phyloP scores from a whole-genome alignment of 2,329 filamentous ascomycete species.

The Botrytis fragariae region DNA sequence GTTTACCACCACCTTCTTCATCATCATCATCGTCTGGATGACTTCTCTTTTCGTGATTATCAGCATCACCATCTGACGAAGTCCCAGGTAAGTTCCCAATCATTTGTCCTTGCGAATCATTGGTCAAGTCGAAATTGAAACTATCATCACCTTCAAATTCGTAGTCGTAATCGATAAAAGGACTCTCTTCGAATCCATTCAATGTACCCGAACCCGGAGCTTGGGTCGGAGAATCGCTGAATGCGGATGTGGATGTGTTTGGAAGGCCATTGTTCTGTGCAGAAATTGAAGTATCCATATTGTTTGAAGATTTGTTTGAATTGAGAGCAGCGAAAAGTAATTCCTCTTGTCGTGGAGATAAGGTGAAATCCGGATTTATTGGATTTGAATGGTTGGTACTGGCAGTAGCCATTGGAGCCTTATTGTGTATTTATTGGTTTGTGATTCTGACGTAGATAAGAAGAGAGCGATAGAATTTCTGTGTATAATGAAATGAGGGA shows the following conservation, averaged over 20 bases:
- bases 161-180: constrained; percentile 79
- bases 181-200: constrained; percentile 66
- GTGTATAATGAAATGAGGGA: neutral
- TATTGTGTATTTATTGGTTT: neutral
- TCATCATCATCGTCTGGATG: constrained; percentile 67
- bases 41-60: constrained; percentile 67
- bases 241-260: constrained; percentile 47
- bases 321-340: constrained; percentile 74
- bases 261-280: constrained; percentile 43
- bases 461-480: neutral
- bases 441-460: constrained; percentile 11
- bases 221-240: constrained; percentile 50
- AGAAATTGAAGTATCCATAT: constrained; percentile 30
- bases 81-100: constrained; percentile 70
- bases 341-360: constrained; percentile 74
- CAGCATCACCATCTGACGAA: constrained; percentile 42
- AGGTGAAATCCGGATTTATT: constrained; percentile 58
- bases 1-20: constrained; percentile 67
- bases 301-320: constrained; percentile 51
- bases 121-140: constrained; percentile 59
- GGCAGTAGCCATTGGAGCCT: constrained; percentile 7
- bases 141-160: constrained; percentile 71
- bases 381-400: constrained; percentile 8
- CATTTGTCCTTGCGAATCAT: constrained; percentile 61
- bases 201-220: constrained; percentile 47